phyloP scores from a whole-genome alignment of 164 flowering plant genomes.

The Santalum album region DNA sequence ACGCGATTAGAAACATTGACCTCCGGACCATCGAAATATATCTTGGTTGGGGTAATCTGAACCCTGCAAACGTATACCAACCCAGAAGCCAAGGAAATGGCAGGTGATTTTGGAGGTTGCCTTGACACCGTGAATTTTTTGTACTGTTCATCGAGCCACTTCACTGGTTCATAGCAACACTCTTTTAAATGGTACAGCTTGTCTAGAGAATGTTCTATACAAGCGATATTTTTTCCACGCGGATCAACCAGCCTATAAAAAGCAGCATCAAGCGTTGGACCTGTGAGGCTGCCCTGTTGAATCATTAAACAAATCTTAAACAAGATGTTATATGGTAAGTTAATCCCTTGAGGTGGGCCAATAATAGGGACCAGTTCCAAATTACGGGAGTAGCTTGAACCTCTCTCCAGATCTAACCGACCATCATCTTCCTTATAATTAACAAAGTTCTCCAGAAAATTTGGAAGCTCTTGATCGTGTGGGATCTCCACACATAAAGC shows the following conservation, averaged over 20 bases:
- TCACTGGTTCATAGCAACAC: slow-evolving; percentile 77
- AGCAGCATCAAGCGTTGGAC: slow-evolving; percentile 39
- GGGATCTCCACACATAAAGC: slow-evolving; percentile 66
- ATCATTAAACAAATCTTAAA: slow-evolving; percentile 64
- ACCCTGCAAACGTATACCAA: slow-evolving; percentile 66
- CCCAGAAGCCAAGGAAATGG: slow-evolving; percentile 50
- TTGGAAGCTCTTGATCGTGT: slow-evolving; percentile 20
- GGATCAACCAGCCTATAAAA: slow-evolving; percentile 61
- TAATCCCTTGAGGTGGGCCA: slow-evolving; percentile 24
- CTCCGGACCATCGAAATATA: slow-evolving; percentile 79
- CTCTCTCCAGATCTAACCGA: slow-evolving; percentile 27
- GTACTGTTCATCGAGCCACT: slow-evolving; percentile 55
- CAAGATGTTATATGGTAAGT: slow-evolving; percentile 50
- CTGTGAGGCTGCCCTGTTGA: slow-evolving; percentile 68
- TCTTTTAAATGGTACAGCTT: slow-evolving; percentile 46
- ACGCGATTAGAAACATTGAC: slow-evolving; percentile 75
- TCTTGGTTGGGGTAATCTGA: slow-evolving; percentile 68
- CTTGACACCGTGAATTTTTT: slow-evolving; percentile 14
- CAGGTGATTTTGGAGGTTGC: slow-evolving; percentile 19
- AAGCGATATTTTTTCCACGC: slow-evolving; percentile 10
- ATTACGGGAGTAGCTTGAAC: slow-evolving; percentile 32
- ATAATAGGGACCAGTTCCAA: slow-evolving; percentile 61
- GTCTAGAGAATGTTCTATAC: slow-evolving; percentile 60
- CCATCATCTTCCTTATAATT: slow-evolving; percentile 35
- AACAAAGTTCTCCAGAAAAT: slow-evolving; percentile 36